phyloP scores from a whole-genome alignment of 2,329 filamentous ascomycete species.

The Keithomyces neogunnii region DNA sequence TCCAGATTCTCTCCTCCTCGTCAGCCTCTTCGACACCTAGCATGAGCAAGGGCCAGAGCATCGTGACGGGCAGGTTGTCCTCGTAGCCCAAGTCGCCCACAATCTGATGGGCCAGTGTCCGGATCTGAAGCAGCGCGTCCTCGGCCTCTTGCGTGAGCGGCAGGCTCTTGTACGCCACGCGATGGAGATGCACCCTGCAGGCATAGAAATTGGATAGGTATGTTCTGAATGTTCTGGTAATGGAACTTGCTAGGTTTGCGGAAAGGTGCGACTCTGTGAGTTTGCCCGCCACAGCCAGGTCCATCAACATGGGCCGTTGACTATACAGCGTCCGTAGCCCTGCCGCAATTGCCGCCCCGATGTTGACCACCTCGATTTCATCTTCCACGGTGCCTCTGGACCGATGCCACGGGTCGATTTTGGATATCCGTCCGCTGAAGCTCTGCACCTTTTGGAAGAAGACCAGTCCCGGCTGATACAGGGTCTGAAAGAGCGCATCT shows the following conservation, averaged over 20 bases:
- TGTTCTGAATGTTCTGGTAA: conserved; percentile 45
- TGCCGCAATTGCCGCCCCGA: conserved; percentile 39
- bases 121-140: conserved; percentile 40
- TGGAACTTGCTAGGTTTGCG: conserved; percentile 37
- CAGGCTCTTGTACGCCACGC: conserved; percentile 43
- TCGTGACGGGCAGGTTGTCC: conserved; percentile 43
- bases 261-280: conserved; percentile 39
- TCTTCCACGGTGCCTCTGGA: conserved; percentile 47
- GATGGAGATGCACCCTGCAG: conserved; percentile 46
- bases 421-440: conserved; percentile 48
- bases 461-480: conserved; percentile 46
- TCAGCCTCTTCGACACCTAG: conserved; percentile 42
- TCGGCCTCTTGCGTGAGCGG: conserved; percentile 30
- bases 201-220: conserved; percentile 50
- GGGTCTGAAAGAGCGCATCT: conserved; percentile 41
- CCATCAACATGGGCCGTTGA: conserved; percentile 44
- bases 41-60: conserved; percentile 49
- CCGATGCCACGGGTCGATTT: conserved; percentile 49
- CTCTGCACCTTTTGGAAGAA: conserved; percentile 52
- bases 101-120: conserved; percentile 36
- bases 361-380: conserved; percentile 49
- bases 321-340: conserved; percentile 43
- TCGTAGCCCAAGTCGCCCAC: conserved; percentile 28
- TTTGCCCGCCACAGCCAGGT: conserved; percentile 44
- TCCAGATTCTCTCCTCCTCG: conserved; percentile 38